A percentile compares a stretch with the other conserved stretches of the same genome.
Conservation (phyloP, 176 grass and related monocot genomes). For the Eleusine coracana region DNA sequence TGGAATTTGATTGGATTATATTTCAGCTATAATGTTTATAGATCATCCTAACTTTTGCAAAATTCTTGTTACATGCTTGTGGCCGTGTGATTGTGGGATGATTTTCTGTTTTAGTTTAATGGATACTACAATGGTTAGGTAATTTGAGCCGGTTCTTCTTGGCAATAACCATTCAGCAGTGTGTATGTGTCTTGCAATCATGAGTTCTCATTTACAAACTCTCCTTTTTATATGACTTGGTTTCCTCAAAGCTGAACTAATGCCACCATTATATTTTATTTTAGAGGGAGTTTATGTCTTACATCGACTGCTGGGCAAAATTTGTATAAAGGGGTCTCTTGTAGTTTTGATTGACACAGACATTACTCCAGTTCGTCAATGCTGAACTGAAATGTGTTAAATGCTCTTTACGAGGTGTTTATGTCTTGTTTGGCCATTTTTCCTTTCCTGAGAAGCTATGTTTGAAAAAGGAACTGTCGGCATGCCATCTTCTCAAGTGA, state of each 20-base stretch:
- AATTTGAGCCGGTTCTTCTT: background rate
- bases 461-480: conserved; percentile 34
- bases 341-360: background rate
- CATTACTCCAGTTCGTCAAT: background rate
- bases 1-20: no score
- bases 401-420: conserved; percentile 9
- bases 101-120: background rate
- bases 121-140: no score
- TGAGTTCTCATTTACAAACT: no score
- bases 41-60: no score
- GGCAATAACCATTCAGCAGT: background rate
- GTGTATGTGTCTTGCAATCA: background rate
- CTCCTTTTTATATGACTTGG: no score
- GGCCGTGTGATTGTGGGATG: background rate
- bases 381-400: conserved; percentile 17
- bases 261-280: background rate
- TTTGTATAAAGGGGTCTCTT: background rate
- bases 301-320: background rate
- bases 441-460: conserved; percentile 11
- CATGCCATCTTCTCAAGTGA: conserved; percentile 22
- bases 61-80: background rate
- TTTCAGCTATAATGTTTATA: no score
- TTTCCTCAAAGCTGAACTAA: background rate
- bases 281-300: background rate
- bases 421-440: conserved; percentile 21